Base-by-base conservation (phyloP, 371 early-diverging fungal species). In the Synchytrium microbalum region DNA sequence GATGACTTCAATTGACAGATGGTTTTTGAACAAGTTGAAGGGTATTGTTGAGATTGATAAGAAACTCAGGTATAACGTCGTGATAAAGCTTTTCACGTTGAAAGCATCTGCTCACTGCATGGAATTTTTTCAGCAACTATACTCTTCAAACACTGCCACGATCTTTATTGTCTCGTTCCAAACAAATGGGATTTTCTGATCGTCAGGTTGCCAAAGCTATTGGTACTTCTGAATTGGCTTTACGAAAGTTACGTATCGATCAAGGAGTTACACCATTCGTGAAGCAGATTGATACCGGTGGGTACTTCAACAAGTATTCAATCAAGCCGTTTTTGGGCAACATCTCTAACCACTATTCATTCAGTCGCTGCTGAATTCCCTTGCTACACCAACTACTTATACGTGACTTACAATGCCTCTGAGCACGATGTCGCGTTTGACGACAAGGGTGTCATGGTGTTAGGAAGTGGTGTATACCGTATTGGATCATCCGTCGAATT, bases 401-500 rank as follows among this genome's bases (percentile, higher is more conserved):
- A 96, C 79, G 88, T 88, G 76, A 95, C 97, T 2, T 95, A 95
- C 83, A 92, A 92, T 71, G 97, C 92, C 60, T 76, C 83, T 2
- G 87, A 87, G 71, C 87, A 94, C 75, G 95, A 96, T 71, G 76
- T 96, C 27, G 63, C 74, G 0, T 95, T 94, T 72, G 84, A 87
- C 51, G 93, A 93, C 69, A 78, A 87, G 62, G 95, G 93, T 62
- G 80, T 90, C 38, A 93, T 94, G 90, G 96, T 96, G 5, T 78
- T 96, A 16, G 96, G 96, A 31, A 90, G 90, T 0, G 96, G 96
- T 65, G 96, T 96, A 0, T 96, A 96, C 77, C 90, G 96, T 68
- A 96, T 96, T 63, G 96, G 96, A 58, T 89, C 89, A 1, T 91
- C 91, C 60, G 93, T 94, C n/a, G 95, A 96, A 75, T 95, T 95